Conservation (phyloP, 768 basidiomycete genomes). For the Neoboletus magnificus region DNA sequence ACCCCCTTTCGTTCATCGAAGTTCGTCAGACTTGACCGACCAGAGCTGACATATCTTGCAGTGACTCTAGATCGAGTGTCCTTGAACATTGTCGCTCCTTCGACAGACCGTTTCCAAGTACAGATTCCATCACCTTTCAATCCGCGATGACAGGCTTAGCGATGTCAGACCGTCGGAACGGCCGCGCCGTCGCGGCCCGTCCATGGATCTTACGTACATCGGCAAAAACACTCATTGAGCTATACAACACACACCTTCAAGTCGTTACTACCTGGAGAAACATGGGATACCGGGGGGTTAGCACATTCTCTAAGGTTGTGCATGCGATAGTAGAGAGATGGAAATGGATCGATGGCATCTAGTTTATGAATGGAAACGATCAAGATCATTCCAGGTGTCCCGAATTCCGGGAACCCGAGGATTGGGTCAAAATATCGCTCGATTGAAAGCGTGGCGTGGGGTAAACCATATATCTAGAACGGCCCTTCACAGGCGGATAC, state of each 20-base stretch:
- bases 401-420: not conserved
- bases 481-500: too few relatives aligned
- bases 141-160: slow-evolving; percentile 11
- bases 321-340: not conserved
- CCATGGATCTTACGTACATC: too few relatives aligned
- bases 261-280: not conserved
- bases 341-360: not conserved
- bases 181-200: not conserved
- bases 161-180: not conserved
- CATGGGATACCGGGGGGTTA: not conserved
- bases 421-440: not conserved
- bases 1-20: not conserved
- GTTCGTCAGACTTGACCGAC: too few relatives aligned
- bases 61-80: not conserved
- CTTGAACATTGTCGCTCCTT: not conserved
- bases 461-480: not conserved
- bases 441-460: not conserved
- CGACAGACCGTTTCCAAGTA: not conserved
- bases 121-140: slow-evolving; percentile 9
- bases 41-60: not conserved
- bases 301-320: not conserved
- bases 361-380: not conserved
- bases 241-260: not conserved
- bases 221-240: not conserved
- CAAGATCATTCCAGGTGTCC: not conserved